Evolutionary conservation across 2,329 filamentous ascomycete species (phyloP), one percentile per base, ranked within the genome.

Genomic region (Hypoxylon sp.): DNA sequence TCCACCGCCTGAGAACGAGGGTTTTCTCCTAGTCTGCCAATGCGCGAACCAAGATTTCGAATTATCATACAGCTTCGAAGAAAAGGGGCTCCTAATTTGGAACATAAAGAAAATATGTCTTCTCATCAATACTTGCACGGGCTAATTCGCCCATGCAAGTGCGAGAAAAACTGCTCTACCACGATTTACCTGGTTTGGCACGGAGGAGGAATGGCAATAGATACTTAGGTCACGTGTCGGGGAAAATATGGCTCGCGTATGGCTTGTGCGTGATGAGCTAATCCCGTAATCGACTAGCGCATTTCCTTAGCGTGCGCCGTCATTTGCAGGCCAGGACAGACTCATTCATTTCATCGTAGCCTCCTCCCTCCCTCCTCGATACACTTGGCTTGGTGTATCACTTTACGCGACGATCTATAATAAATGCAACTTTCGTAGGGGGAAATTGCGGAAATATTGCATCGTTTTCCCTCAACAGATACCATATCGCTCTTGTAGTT

Each of bases 281-380:
- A 26, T n/a, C 43, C 37, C 1, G 4, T 5, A 20, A 10, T 8
- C 37, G 60, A 2, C 19, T 68, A 66, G 63, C 24, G 37, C 3
- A 17, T 19, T 6, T 1, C 13, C 17, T 49, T 67, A 68, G 66
- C 49, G 60, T 56, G 43, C 53, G 44, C 39, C 46, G 57, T 62
- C 59, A 59, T 64, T 64, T 58, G 54, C 63, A 62, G 41, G 44
- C 49, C 50, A 52, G 41, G 22, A 59, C 48, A 39, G 59, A 62
- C 53, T 44, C 28, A 61, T 59, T 66, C 57, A 59, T 66, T 66
- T 62, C 52, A 46, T 56, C 44, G 51, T 39, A 61, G 59, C 58
- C 64, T 54, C 24, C 49, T 59, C 57, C 54, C 50, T 65, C 59
- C 56, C 53, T 60, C 59, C 56, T 34, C 62, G n/a, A 55, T 55